Evolutionary conservation across 176 grass and related monocot species (phyloP).

Genomic region (Typha latifolia): DNA sequence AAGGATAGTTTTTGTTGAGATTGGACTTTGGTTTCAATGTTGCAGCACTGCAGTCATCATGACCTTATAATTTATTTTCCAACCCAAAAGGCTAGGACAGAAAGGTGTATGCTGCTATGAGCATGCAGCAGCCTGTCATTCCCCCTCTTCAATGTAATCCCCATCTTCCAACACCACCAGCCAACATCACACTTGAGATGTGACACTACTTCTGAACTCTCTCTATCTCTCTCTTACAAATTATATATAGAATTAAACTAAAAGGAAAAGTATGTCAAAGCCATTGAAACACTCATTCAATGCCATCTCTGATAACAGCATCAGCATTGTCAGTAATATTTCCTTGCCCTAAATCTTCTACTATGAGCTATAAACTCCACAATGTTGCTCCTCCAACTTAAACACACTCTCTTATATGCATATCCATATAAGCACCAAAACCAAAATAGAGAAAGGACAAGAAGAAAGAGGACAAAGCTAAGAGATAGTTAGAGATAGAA

Average conservation of each 20-base stretch:
- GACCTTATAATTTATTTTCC: slow-evolving; percentile 14
- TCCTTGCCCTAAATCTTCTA: slow-evolving; percentile 4
- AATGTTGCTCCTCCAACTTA: slow-evolving; percentile 24
- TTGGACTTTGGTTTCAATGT: background rate
- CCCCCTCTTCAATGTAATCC: background rate
- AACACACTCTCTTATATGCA: background rate
- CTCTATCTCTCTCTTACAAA: background rate
- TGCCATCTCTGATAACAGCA: slow-evolving; percentile 21
- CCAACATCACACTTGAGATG: slow-evolving; percentile 14
- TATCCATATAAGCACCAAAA: slow-evolving; percentile 1
- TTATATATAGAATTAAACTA: background rate
- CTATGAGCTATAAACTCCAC: background rate
- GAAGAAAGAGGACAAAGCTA: background rate
- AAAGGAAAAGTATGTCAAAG: slow-evolving; percentile 4
- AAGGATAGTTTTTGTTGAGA: background rate
- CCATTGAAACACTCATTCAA: slow-evolving; percentile 33
- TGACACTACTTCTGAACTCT: slow-evolving; percentile 4
- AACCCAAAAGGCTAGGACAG: slow-evolving; percentile 6
- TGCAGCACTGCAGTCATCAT: slow-evolving; percentile 11
- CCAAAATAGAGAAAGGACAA: background rate
- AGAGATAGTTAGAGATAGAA: background rate
- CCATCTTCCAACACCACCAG: slow-evolving; percentile 13
- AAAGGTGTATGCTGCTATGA: slow-evolving; percentile 9
- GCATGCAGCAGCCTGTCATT: too few species aligned
- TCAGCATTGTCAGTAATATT: slow-evolving; percentile 24